Percentiles rank a stretch among this genome's conserved stretches.
phyloP scores from a whole-genome alignment of 352 stramenopile genomes.

The Globisporangium uncinulatum region DNA sequence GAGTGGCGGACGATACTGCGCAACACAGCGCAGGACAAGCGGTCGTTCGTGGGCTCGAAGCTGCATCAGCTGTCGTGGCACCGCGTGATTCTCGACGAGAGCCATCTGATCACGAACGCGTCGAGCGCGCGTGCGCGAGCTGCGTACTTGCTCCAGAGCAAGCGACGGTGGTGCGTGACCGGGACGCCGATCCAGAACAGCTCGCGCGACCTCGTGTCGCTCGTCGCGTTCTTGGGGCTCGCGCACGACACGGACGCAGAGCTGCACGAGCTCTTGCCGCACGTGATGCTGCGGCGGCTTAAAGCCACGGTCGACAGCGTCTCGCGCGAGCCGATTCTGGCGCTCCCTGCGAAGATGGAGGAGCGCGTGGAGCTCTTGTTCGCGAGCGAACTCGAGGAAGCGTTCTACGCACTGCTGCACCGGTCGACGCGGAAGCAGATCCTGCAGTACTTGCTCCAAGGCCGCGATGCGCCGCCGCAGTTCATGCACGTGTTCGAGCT shows the following conservation, averaged over 20 bases:
- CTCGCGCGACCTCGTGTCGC: slow-evolving; percentile 75
- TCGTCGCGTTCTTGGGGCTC: slow-evolving; percentile 85
- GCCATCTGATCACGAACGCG: slow-evolving; percentile 86
- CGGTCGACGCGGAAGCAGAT: slow-evolving; percentile 74
- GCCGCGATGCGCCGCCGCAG: slow-evolving; percentile 34
- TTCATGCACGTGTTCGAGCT: slow-evolving; percentile 90
- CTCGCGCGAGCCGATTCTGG: slow-evolving; percentile 49
- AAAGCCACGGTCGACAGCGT: slow-evolving; percentile 61
- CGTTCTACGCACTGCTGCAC: slow-evolving; percentile 76
- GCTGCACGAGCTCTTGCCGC: slow-evolving; percentile 67
- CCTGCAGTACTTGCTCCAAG: slow-evolving; percentile 58
- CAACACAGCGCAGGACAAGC: slow-evolving; percentile 5
- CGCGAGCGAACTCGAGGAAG: slow-evolving; percentile 65
- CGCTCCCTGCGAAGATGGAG: slow-evolving; percentile 56
- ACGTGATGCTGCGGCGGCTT: slow-evolving; percentile 78
- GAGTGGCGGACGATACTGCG: slow-evolving; percentile 12
- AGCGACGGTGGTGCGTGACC: slow-evolving; percentile 84
- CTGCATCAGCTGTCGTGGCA: slow-evolving; percentile 80
- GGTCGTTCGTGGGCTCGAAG: slow-evolving; percentile 43
- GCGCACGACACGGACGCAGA: slow-evolving; percentile 54
- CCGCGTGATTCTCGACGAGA: slow-evolving; percentile 86
- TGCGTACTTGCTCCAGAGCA: slow-evolving; percentile 58
- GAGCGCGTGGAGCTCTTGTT: slow-evolving; percentile 52
- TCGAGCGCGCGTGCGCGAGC: slow-evolving; percentile 55
- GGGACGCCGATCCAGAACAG: slow-evolving; percentile 90